phyloP scores from a whole-genome alignment of 1,139 yeast species.

The Hansenula anomala region DNA sequence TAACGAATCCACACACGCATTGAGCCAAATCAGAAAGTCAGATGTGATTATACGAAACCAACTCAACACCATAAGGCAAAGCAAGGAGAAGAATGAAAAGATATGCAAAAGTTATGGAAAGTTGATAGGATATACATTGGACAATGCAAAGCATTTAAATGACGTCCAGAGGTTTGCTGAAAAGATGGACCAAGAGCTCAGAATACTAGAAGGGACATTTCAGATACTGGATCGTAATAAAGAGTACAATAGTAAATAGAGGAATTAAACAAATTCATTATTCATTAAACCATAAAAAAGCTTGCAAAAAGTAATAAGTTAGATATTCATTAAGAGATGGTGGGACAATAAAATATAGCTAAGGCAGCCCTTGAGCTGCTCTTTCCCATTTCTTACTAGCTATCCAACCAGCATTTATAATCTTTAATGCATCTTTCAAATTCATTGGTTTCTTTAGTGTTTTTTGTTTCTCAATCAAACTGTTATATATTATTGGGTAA shows the following conservation, averaged over 20 bases:
- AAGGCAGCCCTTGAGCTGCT: slow-evolving; percentile 29
- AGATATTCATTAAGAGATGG: too few species aligned
- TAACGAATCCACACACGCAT: slow-evolving; percentile 3
- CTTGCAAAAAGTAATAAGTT: too few species aligned
- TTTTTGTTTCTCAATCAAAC: slow-evolving; percentile 54
- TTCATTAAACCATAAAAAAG: background rate
- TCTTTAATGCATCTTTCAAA: slow-evolving; percentile 51
- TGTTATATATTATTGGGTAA: slow-evolving; percentile 51
- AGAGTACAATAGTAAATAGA: background rate
- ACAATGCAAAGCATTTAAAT: slow-evolving; percentile 2
- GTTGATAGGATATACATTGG: slow-evolving; percentile 4
- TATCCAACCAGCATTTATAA: slow-evolving; percentile 69
- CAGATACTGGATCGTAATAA: slow-evolving; percentile 21
- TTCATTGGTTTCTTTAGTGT: slow-evolving; percentile 54
- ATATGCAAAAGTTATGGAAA: slow-evolving; percentile 8
- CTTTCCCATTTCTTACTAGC: slow-evolving; percentile 59
- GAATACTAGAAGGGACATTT: slow-evolving; percentile 30
- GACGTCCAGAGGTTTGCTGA: slow-evolving; percentile 17
- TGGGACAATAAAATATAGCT: slow-evolving; percentile 5
- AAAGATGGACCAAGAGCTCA: slow-evolving; percentile 18
- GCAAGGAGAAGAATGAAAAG: slow-evolving; percentile 2
- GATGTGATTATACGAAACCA: slow-evolving; percentile 17
- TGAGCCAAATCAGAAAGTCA: slow-evolving; percentile 16
- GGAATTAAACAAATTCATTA: background rate
- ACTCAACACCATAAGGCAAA: slow-evolving; percentile 6